Base-by-base conservation (phyloP, 2,329 filamentous ascomycete species). In the Epichloe aotearoae region DNA sequence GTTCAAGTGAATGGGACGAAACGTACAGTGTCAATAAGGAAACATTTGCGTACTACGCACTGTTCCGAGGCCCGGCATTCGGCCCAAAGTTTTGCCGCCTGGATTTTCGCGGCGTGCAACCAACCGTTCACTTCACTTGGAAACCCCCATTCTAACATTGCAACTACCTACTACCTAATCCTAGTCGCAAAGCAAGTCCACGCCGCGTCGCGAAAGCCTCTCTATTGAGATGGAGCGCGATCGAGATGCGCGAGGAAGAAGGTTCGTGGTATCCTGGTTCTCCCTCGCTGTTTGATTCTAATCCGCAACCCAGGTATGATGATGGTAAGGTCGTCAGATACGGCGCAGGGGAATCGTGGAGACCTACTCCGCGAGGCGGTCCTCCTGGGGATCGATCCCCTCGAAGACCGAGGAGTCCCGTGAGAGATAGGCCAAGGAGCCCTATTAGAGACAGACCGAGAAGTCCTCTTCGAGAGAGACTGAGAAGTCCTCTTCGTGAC, bases 321-420 rank as follows among this genome's bases (percentile, higher is more conserved):
- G 77, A 81, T 56, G 77, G 77, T 43, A 77, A 81, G 65, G 78
- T 81, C 50, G 75, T 79, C 55, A 71, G 77, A 59, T 81, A 80
- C 61, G 77, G 77, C 48, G 78, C 78, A 12, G 77, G 77, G 52
- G 77, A 81, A 64, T 80, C 76, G 38, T 81, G 79, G 69, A 69
- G 77, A 53, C 77, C 77, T 11, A 80, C 75, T 52, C 78, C 77
- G 47, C 65, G 73, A 50, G 68, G 47, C 30, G 50, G 43, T 12
- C 50, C 50, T 40, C 39, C 26, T 33, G 65, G 66, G 47, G 69
- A 73, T 55, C 69, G 72, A 51, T 75, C 73, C 30, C 72, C 73
- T 8, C 67, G 70, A 41, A 62, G 60, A 43, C 56, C 61, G 6
- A 58, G 63, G 46, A 64, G 63, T 52, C 62, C 64, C 8, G 47